phyloP scores from a whole-genome alignment of 2,329 filamentous ascomycete species.

The Nigrograna mackinnonii region DNA sequence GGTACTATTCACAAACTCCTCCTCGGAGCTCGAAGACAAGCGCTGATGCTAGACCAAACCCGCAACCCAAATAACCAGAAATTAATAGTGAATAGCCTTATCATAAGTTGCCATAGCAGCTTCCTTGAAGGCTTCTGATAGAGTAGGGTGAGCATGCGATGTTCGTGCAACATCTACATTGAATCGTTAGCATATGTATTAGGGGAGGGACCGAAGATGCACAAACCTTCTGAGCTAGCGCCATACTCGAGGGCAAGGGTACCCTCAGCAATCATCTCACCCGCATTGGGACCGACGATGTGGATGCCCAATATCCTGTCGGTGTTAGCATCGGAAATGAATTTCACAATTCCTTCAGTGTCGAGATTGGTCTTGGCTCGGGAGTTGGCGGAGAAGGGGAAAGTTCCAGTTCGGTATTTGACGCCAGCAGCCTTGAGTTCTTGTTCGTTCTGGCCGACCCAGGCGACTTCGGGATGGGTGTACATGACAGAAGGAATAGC shows the following conservation, averaged over 20 bases:
- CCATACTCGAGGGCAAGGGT: slow-evolving; percentile 96
- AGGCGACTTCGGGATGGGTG: slow-evolving; percentile 96
- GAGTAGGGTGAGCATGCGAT: slow-evolving; percentile 93
- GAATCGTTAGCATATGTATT: slow-evolving; percentile 15
- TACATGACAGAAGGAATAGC: slow-evolving; percentile 99
- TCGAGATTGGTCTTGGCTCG: slow-evolving; percentile 99
- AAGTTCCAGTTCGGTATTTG: slow-evolving; percentile 90
- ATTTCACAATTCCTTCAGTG: slow-evolving; percentile 94
- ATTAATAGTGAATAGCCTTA: slow-evolving; percentile 91
- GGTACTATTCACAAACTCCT: slow-evolving; percentile 45
- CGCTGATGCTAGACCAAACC: slow-evolving; percentile 38
- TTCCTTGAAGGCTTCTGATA: slow-evolving; percentile 99
- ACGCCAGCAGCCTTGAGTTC: slow-evolving; percentile 89
- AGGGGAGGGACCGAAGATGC: neutral
- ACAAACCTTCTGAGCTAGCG: slow-evolving; percentile 89
- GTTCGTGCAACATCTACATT: slow-evolving; percentile 62
- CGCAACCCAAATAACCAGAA: slow-evolving; percentile 26
- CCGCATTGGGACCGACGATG: slow-evolving; percentile 93
- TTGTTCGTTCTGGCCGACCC: slow-evolving; percentile 97
- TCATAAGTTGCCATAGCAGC: slow-evolving; percentile 96
- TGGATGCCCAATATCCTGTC: slow-evolving; percentile 94
- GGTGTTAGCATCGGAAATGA: slow-evolving; percentile 93
- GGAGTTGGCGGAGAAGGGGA: slow-evolving; percentile 98
- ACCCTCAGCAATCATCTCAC: slow-evolving; percentile 99
- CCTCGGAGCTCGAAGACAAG: slow-evolving; percentile 37